phyloP scores from a whole-genome alignment of 805 yeast species.

The Schizosaccharomyces osmophilus region DNA sequence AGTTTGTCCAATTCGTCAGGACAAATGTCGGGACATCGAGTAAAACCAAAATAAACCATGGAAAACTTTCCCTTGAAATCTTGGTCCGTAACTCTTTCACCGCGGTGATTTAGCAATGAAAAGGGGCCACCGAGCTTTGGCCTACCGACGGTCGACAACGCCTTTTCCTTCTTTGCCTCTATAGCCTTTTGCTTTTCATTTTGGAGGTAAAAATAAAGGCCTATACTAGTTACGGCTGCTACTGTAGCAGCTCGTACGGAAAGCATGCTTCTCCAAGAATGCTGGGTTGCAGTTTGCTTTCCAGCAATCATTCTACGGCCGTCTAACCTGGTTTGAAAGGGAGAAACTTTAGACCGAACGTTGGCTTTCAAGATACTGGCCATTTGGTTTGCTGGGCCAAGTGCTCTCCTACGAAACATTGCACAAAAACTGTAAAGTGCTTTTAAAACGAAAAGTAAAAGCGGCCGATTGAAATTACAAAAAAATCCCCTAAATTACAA shows the following conservation, averaged over 20 bases:
- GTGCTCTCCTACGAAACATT: too few relatives aligned
- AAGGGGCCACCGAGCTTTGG: constrained; percentile 66
- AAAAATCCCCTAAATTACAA: too few relatives aligned
- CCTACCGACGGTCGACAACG: background rate
- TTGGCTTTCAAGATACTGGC: too few relatives aligned
- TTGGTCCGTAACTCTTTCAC: constrained; percentile 50
- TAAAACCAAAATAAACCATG: constrained; percentile 74
- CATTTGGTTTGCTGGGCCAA: too few relatives aligned
- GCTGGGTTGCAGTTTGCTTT: background rate
- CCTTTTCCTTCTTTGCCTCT: background rate
- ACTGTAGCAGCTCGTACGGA: background rate
- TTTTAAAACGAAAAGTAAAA: too few relatives aligned
- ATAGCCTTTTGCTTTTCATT: constrained; percentile 1
- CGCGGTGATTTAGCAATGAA: constrained; percentile 42
- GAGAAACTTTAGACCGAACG: too few relatives aligned
- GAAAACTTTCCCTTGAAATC: constrained; percentile 59
- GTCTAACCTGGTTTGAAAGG: background rate
- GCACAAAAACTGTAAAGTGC: too few relatives aligned
- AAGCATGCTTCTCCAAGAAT: background rate
- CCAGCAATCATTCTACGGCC: background rate
- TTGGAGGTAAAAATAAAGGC: background rate
- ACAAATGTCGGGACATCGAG: constrained; percentile 95
- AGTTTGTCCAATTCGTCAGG: constrained; percentile 92
- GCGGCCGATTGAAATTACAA: too few relatives aligned
- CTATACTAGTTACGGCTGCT: background rate